A percentile compares a stretch with the other conserved stretches of the same genome.
These are phyloP conservation scores for Lantana camara DNA, from an alignment of 257 asterid species.

Conservation along the genomic window DNA sequence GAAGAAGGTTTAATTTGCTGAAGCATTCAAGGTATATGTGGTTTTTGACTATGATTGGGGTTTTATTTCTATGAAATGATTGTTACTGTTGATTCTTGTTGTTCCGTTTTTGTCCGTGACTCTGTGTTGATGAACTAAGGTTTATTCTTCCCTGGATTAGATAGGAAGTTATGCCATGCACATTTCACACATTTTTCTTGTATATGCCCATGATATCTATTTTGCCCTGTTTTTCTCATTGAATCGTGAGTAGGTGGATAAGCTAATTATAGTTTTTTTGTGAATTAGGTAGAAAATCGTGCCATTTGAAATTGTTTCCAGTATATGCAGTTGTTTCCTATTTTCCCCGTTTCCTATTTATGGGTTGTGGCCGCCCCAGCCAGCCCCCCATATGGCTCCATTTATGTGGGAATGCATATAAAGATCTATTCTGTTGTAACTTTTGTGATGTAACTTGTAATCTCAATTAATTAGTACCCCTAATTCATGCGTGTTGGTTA, in stretches of 20 bases:
- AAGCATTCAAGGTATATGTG: conserved; percentile 26
- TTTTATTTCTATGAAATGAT: conserved; percentile 16
- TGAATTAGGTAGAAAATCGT: conserved; percentile 6
- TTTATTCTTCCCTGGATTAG: conserved; percentile 9
- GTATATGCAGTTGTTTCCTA: conserved; percentile 15
- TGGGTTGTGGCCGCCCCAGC: no score
- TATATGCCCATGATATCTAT: neutral
- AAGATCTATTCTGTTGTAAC: neutral
- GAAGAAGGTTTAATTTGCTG: conserved; percentile 22
- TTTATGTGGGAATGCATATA: conserved; percentile 2
- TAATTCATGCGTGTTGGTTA: conserved; percentile 4
- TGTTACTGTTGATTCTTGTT: conserved; percentile 14
- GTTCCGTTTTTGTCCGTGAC: conserved; percentile 21
- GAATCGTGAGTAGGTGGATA: conserved; percentile 20
- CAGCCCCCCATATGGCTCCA: no score
- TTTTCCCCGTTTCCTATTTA: neutral
- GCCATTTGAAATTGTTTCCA: neutral
- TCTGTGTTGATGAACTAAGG: conserved; percentile 15
- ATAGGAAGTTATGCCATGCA: conserved; percentile 8
- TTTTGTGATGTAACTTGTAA: conserved; percentile 2
- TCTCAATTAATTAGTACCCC: conserved; percentile 12
- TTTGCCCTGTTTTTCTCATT: conserved; percentile 24
- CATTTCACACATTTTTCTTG: neutral
- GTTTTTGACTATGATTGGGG: conserved; percentile 20
- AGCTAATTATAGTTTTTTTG: neutral